A percentile compares a stretch with the other conserved stretches of the same genome.
Conservation (phyloP, 169 alveolate genomes). For the Eimeria falciformis region DNA sequence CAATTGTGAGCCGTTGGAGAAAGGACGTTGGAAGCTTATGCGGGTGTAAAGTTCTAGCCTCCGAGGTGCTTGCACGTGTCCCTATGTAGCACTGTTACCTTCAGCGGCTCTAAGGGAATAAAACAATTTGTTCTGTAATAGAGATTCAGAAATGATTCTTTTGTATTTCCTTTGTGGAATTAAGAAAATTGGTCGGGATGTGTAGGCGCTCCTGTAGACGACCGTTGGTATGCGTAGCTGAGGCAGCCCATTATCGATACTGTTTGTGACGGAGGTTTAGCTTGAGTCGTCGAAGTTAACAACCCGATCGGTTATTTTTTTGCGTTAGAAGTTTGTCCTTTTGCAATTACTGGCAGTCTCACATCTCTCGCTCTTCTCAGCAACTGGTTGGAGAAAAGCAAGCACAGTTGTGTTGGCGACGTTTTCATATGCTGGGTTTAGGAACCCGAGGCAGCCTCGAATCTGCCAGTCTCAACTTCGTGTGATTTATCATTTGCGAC, state of each 20-base stretch:
- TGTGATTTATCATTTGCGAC: too few species aligned
- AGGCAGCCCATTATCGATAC: conserved; percentile 28
- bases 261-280: background rate
- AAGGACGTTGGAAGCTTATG: conserved; percentile 10
- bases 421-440: background rate
- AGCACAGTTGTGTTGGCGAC: background rate
- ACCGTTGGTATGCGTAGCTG: background rate
- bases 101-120: background rate
- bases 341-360: background rate
- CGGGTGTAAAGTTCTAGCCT: conserved; percentile 21
- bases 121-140: background rate
- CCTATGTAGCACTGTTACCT: conserved; percentile 35
- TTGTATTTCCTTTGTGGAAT: background rate
- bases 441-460: background rate
- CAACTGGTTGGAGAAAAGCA: background rate
- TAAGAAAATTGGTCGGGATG: background rate
- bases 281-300: background rate
- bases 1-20: background rate
- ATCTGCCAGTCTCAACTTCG: too few species aligned
- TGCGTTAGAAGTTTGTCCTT: background rate
- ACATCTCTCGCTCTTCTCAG: background rate
- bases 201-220: background rate
- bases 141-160: background rate
- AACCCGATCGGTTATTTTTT: background rate
- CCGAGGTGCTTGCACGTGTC: conserved; percentile 54